Evolutionary conservation across 169 alveolate genomes (phyloP), one percentile per base, ranked within the genome.

Genomic region (Babesia ovata): DNA sequence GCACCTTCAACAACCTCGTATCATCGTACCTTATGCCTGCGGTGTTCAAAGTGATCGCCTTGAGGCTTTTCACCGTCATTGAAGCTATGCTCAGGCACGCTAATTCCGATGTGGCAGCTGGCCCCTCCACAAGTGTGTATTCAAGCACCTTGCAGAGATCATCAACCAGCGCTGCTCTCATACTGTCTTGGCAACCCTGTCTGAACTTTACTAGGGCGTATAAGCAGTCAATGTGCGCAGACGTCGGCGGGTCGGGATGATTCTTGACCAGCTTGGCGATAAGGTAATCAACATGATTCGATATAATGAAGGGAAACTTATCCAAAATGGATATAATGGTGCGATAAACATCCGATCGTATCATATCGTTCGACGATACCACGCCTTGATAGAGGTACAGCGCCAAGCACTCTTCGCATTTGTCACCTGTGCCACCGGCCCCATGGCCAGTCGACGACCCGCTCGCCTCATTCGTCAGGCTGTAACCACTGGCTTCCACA

Each of bases 71-170:
- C 22, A 81, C 85, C 8, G 39, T 42, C 67, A 74, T 59, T 8
- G 88, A 81, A 11, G 84, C 52, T 2, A 57, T 57, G 24, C 74
- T 48, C 46, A 81, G 70, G 58, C 88, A 81, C 29, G 36, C 79
- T 14, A 81, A 28, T 28, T 81, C 88, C 21, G 54, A 24, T 28
- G 66, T 46, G n/a, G 33, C 62, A 29, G 21, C 13, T n/a, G 52
- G 28, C 17, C 57, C 58, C 28, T 33, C 48, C 19, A 50, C n/a
- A 16, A 67, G 17, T 7, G 33, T 16, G 33, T 50, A 33, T 9
- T 67, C 65, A n/a, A 67, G 33, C 53, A 50, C 65, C 49, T 24
- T 29, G 60, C 44, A 67, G 21, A 75, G 75, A 57, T 75, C 62
- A 8, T 75, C 76, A 2, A 75, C 75, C 54, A 74, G 26, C 28